Percentiles rank a stretch among this genome's conserved stretches.
Conservation (phyloP, 805 yeast genomes). For the Ogataea polymorpha region DNA sequence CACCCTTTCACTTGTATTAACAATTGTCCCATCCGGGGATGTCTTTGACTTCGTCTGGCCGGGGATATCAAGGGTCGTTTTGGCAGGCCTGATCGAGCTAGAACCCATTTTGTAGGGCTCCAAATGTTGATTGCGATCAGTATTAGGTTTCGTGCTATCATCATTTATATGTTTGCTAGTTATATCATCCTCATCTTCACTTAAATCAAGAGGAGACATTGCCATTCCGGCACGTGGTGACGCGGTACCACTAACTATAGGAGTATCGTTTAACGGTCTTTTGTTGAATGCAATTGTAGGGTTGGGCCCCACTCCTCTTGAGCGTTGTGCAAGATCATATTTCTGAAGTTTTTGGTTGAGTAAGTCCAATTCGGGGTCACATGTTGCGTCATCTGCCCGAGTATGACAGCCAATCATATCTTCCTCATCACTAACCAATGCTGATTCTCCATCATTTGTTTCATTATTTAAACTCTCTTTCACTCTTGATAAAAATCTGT, state of each 20-base stretch:
- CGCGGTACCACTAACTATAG: conserved; percentile 53
- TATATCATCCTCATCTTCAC: conserved; percentile 28
- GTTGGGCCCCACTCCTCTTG: neutral
- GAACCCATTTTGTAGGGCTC: neutral
- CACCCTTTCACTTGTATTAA: conserved; percentile 60
- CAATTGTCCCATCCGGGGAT: conserved; percentile 71
- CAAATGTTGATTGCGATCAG: too few species aligned
- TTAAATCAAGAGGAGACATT: conserved; percentile 24
- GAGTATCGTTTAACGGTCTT: conserved; percentile 75
- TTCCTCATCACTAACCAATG: conserved; percentile 24
- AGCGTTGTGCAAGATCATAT: conserved; percentile 5
- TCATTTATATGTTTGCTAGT: conserved; percentile 6
- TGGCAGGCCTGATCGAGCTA: neutral
- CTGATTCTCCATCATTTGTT: conserved; percentile 16
- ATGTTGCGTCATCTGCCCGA: neutral
- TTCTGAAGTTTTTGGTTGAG: conserved; percentile 7
- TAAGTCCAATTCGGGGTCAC: neutral
- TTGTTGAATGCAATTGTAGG: conserved; percentile 54
- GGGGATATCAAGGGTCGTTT: conserved; percentile 83
- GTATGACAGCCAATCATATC: neutral
- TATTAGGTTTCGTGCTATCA: neutral
- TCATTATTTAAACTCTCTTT: too few species aligned
- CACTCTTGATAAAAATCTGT: too few species aligned
- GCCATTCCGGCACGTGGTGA: conserved; percentile 43
- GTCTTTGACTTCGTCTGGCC: conserved; percentile 82